Conservation (phyloP, 352 stramenopile genomes). For the Globisporangium recalcitrans region DNA sequence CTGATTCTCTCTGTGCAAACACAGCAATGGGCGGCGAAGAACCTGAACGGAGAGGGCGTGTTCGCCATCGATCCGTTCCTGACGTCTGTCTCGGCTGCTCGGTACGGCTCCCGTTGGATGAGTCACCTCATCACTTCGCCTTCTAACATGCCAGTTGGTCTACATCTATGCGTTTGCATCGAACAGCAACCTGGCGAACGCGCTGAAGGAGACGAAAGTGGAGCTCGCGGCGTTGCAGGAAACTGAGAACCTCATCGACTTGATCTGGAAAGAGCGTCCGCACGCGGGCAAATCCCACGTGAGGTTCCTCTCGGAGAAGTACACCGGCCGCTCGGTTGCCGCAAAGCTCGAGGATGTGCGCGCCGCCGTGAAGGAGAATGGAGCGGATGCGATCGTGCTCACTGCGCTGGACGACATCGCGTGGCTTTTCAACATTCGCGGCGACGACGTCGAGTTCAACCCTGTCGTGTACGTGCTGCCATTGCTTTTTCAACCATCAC, state of each 20-base stretch:
- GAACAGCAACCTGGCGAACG: conserved; percentile 54
- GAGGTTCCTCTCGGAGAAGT: conserved; percentile 90
- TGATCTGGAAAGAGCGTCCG: conserved; percentile 89
- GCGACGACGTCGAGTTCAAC: conserved; percentile 96
- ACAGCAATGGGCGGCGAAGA: conserved; percentile 68
- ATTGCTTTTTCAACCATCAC: not conserved
- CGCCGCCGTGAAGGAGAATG: conserved; percentile 83
- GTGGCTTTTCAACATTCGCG: conserved; percentile 98
- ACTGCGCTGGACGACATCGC: conserved; percentile 95
- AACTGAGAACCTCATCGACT: conserved; percentile 93
- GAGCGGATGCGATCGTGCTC: conserved; percentile 91
- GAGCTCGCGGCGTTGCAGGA: conserved; percentile 73
- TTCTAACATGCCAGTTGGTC: not conserved
- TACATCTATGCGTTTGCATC: not conserved
- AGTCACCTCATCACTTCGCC: not conserved
- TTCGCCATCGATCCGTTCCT: conserved; percentile 96
- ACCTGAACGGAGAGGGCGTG: conserved; percentile 46
- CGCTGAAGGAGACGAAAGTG: conserved; percentile 59
- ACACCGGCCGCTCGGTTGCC: conserved; percentile 86
- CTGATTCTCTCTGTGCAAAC: not conserved
- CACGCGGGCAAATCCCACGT: conserved; percentile 71
- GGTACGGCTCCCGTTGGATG: conserved; percentile 22
- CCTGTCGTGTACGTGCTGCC: conserved; percentile 91
- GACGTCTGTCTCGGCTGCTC: conserved; percentile 84
- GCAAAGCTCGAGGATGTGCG: conserved; percentile 89